These are phyloP conservation scores for Penicillium verhagenii DNA, from an alignment of 495 filamentous ascomycete genomes.

Conservation along the genomic window DNA sequence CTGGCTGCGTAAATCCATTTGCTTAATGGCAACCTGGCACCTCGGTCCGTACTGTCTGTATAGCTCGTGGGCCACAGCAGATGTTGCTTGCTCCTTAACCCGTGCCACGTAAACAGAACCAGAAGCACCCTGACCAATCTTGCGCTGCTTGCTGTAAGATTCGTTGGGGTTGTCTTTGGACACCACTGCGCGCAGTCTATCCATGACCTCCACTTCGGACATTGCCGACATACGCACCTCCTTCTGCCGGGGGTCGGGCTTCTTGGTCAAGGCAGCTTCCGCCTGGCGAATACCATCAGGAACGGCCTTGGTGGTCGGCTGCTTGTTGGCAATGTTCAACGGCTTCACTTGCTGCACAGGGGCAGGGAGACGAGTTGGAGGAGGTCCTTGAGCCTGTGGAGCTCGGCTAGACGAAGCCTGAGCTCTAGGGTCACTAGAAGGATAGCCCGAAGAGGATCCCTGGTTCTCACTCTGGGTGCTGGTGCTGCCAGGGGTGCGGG, in stretches of 20 bases:
- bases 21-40: conserved; percentile 93
- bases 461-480: conserved; percentile 31
- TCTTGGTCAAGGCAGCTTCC: conserved; percentile 75
- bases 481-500: conserved; percentile 19
- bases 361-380: conserved; percentile 56
- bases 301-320: conserved; percentile 46
- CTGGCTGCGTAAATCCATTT: conserved; percentile 98
- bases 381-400: conserved; percentile 42
- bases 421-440: conserved; percentile 39
- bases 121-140: conserved; percentile 97
- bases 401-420: conserved; percentile 46
- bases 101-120: conserved; percentile 98
- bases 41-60: conserved; percentile 67
- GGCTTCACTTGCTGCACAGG: conserved; percentile 77
- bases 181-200: conserved; percentile 85
- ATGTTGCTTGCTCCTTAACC: conserved; percentile 72
- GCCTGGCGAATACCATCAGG: conserved; percentile 73
- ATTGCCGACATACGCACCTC: conserved; percentile 96
- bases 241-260: conserved; percentile 73
- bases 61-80: conserved; percentile 62
- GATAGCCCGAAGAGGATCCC: conserved; percentile 35
- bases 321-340: conserved; percentile 84
- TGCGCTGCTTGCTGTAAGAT: conserved; percentile 97
- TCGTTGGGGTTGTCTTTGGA: conserved; percentile 88
- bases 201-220: conserved; percentile 96